Percentiles rank a stretch among this genome's conserved stretches.
Conservation (phyloP, 2,329 filamentous ascomycete species). For the Penicillium sp. region DNA sequence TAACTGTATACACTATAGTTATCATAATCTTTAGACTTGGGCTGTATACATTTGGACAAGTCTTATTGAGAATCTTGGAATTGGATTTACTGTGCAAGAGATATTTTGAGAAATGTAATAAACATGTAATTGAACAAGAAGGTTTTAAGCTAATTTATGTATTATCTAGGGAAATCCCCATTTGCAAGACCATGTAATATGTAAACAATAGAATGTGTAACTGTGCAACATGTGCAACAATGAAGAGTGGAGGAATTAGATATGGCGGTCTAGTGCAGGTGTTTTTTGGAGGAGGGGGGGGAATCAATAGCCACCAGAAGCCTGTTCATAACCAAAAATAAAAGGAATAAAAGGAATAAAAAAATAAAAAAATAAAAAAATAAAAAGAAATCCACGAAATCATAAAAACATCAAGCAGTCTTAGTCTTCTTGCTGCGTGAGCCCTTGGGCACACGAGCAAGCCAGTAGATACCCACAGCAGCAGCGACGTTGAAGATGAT, state of each 20-base stretch:
- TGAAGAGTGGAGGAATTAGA: not conserved
- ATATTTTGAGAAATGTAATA: not conserved
- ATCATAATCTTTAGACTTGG: not conserved
- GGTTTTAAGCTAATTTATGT: not conserved
- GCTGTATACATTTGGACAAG: not conserved
- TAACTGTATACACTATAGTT: not conserved
- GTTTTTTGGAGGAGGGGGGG: not conserved
- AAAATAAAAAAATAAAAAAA: not conserved
- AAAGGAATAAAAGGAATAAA: not conserved
- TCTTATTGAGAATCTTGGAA: not conserved
- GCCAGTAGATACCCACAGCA: constrained; percentile 62
- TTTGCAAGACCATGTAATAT: not conserved
- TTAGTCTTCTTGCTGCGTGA: constrained; percentile 26
- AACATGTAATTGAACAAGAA: not conserved
- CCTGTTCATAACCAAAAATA: not conserved
- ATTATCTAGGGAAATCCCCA: not conserved
- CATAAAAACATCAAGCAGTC: not conserved
- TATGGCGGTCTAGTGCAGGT: not conserved
- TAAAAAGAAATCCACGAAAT: not conserved
- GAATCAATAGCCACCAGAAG: not conserved
- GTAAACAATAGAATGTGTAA: not conserved
- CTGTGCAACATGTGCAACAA: not conserved
- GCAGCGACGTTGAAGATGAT: constrained; percentile 62
- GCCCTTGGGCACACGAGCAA: constrained; percentile 55
- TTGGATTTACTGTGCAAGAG: not conserved